These are phyloP conservation scores for Keithomyces neogunnii DNA, from an alignment of 2,329 filamentous ascomycete genomes.

Conservation along the genomic window DNA sequence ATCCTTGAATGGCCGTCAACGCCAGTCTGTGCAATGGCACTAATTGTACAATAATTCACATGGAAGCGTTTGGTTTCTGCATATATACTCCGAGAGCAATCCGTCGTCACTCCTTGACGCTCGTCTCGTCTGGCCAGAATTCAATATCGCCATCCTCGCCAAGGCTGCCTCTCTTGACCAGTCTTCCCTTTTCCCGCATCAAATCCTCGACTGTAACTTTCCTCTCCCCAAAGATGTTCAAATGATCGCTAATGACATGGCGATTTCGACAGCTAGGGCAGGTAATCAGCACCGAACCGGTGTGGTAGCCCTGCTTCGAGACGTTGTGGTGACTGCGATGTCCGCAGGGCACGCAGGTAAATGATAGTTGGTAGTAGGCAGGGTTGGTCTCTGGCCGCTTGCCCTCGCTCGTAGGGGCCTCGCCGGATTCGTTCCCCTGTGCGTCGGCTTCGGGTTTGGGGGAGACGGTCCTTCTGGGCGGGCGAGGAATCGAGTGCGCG, in stretches of 20 bases:
- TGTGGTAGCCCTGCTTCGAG: constrained; percentile 91
- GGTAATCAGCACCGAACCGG: constrained; percentile 78
- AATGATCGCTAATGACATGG: constrained; percentile 86
- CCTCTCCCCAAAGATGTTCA: constrained; percentile 67
- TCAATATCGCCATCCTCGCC: constrained; percentile 80
- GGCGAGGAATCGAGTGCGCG: constrained; percentile 28
- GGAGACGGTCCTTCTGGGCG: constrained; percentile 10
- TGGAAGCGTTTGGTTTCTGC: no score
- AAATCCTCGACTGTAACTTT: constrained; percentile 68
- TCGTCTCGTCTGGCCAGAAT: constrained; percentile 71
- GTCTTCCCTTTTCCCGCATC: constrained; percentile 63
- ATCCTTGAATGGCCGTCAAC: constrained; percentile 3
- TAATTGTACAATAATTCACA: constrained; percentile 3
- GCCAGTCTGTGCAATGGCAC: constrained; percentile 2
- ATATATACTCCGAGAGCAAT: neutral
- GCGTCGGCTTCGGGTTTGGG: constrained; percentile 6
- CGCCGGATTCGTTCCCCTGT: constrained; percentile 5
- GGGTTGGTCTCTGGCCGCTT: constrained; percentile 25
- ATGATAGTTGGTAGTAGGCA: constrained; percentile 78
- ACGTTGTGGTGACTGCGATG: constrained; percentile 75
- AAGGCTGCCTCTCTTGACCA: constrained; percentile 63
- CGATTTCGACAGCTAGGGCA: constrained; percentile 81
- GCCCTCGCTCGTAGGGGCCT: constrained; percentile 19
- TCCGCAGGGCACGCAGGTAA: constrained; percentile 85
- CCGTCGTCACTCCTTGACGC: constrained; percentile 3